Evolutionary conservation across 495 filamentous ascomycete species (phyloP).

Genomic region (Amphirosellinia nigrospora): DNA sequence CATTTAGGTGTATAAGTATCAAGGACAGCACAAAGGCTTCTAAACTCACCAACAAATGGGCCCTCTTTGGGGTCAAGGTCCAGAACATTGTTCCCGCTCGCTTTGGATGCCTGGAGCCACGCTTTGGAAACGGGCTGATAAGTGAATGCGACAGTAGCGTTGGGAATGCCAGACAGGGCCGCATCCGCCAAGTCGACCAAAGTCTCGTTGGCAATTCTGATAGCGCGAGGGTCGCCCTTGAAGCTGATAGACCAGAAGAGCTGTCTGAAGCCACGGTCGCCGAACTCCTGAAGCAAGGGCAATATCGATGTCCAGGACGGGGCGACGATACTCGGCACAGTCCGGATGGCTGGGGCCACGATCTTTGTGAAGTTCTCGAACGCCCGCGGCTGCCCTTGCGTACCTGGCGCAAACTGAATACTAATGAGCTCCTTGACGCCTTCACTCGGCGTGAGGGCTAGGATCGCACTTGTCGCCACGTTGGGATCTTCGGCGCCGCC

Average conservation of each 20-base stretch:
- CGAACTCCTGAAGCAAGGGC: neutral
- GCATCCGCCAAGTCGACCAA: neutral
- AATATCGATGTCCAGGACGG: neutral
- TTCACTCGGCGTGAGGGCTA: neutral
- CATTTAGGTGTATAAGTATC: too few relatives aligned
- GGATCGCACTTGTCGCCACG: slow-evolving; percentile 2
- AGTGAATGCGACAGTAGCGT: neutral
- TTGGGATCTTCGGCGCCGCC: slow-evolving; percentile 2
- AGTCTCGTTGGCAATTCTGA: slow-evolving; percentile 7
- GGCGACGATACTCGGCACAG: neutral
- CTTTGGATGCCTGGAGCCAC: slow-evolving; percentile 7
- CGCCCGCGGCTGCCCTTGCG: neutral
- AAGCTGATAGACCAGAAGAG: slow-evolving; percentile 8
- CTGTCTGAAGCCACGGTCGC: neutral
- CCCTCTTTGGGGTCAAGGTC: neutral
- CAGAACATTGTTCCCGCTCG: neutral
- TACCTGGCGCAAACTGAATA: slow-evolving; percentile 4
- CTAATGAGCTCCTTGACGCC: neutral
- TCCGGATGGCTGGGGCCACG: neutral
- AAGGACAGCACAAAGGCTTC: too few relatives aligned
- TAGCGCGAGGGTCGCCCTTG: neutral
- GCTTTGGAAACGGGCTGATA: slow-evolving; percentile 5
- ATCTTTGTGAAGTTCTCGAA: slow-evolving; percentile 1
- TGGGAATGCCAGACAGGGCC: neutral
- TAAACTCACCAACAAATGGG: neutral